phyloP scores from a whole-genome alignment of 1,284 basidiomycete genomes.

The Inonotus hispidus region DNA sequence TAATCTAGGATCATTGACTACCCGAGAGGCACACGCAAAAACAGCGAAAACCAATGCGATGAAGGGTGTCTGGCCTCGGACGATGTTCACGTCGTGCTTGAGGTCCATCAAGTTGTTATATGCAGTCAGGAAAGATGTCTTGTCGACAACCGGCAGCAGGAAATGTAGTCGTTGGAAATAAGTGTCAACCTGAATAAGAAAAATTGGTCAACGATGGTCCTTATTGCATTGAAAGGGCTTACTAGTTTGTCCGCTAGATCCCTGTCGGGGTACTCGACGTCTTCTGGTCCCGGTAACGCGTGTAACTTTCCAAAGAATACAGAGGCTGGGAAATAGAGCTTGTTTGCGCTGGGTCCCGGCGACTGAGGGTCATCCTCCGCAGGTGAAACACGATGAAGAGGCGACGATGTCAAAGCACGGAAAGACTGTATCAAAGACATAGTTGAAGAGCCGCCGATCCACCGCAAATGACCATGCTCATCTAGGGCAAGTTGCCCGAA shows the following conservation, averaged over 20 bases:
- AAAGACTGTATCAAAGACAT: conserved; percentile 90
- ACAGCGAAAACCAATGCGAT: conserved; percentile 74
- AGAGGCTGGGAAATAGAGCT: conserved; percentile 83
- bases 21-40: conserved; percentile 75
- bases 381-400: conserved; percentile 70
- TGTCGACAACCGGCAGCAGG: conserved; percentile 79
- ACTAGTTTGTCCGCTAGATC: conserved; percentile 82
- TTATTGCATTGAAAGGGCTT: conserved; percentile 19
- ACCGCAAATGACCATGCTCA: conserved; percentile 85
- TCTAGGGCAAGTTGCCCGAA: conserved; percentile 84
- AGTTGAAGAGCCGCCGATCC: conserved; percentile 88
- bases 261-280: conserved; percentile 81
- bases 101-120: conserved; percentile 73
- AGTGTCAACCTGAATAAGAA: conserved; percentile 59
- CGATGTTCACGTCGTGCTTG: conserved; percentile 44
- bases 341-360: conserved; percentile 70
- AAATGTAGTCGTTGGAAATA: conserved; percentile 85
- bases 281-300: conserved; percentile 77
- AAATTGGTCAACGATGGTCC: conserved; percentile 19
- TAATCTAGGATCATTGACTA: conserved; percentile 70
- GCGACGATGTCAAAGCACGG: conserved; percentile 65
- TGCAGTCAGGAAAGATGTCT: conserved; percentile 68
- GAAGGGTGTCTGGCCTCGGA: conserved; percentile 64
- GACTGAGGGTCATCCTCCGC: conserved; percentile 76
- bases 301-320: conserved; percentile 84